Percentiles rank a stretch among this genome's conserved stretches.
Conservation (phyloP, 2,329 filamentous ascomycete genomes). For the Chrysosphaeria jannelii region DNA sequence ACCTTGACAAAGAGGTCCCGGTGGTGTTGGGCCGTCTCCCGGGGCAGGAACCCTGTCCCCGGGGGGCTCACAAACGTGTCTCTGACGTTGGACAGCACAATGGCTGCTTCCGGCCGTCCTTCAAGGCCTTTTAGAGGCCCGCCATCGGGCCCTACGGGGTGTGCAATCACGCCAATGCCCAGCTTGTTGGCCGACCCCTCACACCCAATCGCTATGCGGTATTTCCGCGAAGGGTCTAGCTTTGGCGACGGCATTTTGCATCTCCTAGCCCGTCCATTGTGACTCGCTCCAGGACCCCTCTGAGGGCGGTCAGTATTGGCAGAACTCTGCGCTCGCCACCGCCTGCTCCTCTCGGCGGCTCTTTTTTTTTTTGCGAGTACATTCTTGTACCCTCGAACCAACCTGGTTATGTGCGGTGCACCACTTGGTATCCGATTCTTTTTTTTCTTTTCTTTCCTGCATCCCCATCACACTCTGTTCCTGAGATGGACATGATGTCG, state of each 20-base stretch:
- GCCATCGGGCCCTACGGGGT: conserved; percentile 15
- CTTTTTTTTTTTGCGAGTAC: not conserved
- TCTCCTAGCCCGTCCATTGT: not conserved
- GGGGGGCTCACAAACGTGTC: conserved; percentile 83
- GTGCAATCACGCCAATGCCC: conserved; percentile 71
- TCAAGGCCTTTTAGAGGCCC: conserved; percentile 2
- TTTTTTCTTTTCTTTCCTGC: not conserved
- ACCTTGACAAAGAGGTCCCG: conserved; percentile 54
- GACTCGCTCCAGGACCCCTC: too few relatives aligned
- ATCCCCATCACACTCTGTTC: not conserved
- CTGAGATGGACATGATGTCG: too few relatives aligned
- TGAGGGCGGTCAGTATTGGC: not conserved
- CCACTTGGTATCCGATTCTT: too few relatives aligned
- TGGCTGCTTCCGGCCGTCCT: conserved; percentile 18
- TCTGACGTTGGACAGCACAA: conserved; percentile 73
- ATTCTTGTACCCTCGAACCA: too few relatives aligned
- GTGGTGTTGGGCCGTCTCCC: conserved; percentile 86
- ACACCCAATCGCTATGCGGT: conserved; percentile 25
- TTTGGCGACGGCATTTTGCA: conserved; percentile 1
- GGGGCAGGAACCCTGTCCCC: conserved; percentile 80
- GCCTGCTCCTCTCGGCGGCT: not conserved
- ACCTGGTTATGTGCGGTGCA: too few relatives aligned
- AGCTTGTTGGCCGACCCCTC: conserved; percentile 98
- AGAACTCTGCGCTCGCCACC: not conserved
- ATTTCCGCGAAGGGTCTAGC: conserved; percentile 7